A percentile compares a stretch with the other conserved stretches of the same genome.
Evolutionary conservation across 371 early-diverging fungal species (phyloP).

Genomic region (Circinella umbellata): DNA sequence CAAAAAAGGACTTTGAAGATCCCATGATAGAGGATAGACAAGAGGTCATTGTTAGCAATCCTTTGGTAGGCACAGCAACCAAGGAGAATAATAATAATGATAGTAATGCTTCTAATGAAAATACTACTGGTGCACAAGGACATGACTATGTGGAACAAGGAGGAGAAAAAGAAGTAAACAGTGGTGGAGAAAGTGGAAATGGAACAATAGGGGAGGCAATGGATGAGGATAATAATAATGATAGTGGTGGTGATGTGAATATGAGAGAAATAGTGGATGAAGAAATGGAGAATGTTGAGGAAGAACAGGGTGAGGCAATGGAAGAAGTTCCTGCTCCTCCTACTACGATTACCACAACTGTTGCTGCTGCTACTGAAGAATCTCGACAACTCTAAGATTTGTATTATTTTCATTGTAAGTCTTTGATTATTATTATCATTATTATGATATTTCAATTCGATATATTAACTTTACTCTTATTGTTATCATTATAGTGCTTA

Average conservation of each 20-base stretch:
- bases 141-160: neutral
- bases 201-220: neutral
- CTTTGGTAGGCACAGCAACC: neutral
- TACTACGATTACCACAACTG: neutral
- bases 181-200: neutral
- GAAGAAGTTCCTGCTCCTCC: neutral
- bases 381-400: no score
- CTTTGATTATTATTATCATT: no score
- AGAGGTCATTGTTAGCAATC: neutral
- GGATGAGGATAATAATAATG: neutral
- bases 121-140: no score
- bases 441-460: no score
- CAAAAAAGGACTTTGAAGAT: neutral
- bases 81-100: no score
- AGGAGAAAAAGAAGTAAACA: neutral
- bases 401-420: no score
- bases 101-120: no score
- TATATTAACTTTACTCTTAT: no score
- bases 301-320: constrained; percentile 1
- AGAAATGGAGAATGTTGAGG: constrained; percentile 3
- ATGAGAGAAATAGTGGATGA: constrained; percentile 3
- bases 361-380: no score
- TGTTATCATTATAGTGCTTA: no score
- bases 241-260: neutral
- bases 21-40: neutral